Conservation (phyloP, 2,329 filamentous ascomycete species). For the Teratosphaeria pseudoeucalypti region DNA sequence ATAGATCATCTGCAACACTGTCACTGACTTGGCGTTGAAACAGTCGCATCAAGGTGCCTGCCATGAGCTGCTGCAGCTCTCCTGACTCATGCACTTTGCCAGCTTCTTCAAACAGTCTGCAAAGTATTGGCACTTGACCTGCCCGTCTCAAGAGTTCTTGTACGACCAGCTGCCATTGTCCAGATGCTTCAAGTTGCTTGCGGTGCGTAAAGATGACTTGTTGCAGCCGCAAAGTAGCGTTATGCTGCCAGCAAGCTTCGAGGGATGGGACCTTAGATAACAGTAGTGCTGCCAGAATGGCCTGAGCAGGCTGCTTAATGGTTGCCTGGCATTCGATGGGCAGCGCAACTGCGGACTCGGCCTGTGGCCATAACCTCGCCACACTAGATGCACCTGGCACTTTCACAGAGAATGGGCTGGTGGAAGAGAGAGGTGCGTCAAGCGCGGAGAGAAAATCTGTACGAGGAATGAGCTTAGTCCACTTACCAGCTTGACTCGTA, state of each 20-base stretch:
- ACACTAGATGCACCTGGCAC: conserved; percentile 32
- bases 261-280: conserved; percentile 11
- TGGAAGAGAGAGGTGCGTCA: conserved; percentile 20
- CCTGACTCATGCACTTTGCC: conserved; percentile 1
- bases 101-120: conserved; percentile 5
- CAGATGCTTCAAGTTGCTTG: conserved; percentile 7
- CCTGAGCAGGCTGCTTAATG: conserved; percentile 10
- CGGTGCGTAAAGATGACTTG: conserved; percentile 5
- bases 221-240: conserved; percentile 14
- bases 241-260: conserved; percentile 11
- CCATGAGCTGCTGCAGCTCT: conserved; percentile 9
- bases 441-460: conserved; percentile 38
- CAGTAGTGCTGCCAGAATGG: conserved; percentile 18
- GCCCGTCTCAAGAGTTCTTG: conserved; percentile 7
- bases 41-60: conserved; percentile 7
- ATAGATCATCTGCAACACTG: conserved; percentile 4
- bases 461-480: conserved; percentile 12
- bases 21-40: conserved; percentile 2
- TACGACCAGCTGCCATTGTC: conserved; percentile 13
- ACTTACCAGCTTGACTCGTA: conserved; percentile 12
- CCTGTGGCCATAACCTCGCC: conserved; percentile 28
- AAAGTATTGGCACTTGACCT: conserved; percentile 6
- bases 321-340: conserved; percentile 29
- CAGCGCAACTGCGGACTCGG: conserved; percentile 30
- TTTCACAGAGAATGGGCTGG: conserved; percentile 17